Conservation (phyloP, 257 asterid species). For the Solanum tarapatanum region DNA sequence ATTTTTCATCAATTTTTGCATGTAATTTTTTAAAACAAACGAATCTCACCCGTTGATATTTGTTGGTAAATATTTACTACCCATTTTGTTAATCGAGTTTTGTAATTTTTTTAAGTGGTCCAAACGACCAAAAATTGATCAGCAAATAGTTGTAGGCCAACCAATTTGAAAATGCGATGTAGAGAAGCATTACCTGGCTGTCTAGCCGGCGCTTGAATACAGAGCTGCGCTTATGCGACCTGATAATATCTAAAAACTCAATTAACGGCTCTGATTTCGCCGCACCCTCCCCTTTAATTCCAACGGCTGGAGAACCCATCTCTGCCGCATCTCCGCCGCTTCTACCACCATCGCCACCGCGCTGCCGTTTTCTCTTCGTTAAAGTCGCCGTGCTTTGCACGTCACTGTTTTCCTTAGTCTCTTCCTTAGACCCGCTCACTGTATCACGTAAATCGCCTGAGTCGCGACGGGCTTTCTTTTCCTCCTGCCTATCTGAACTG, state of each 20-base stretch:
- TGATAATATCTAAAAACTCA: slow-evolving; percentile 18
- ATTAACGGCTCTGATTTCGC: slow-evolving; percentile 24
- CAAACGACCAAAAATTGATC: background rate
- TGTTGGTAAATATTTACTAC: background rate
- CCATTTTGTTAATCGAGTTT: background rate
- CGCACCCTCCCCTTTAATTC: slow-evolving; percentile 3
- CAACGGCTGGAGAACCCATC: background rate
- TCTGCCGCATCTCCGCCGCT: slow-evolving; percentile 1
- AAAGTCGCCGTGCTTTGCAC: slow-evolving; percentile 27
- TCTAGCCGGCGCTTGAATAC: slow-evolving; percentile 33
- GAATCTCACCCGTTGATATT: background rate
- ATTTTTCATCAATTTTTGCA: background rate
- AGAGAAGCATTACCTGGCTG: slow-evolving; percentile 29
- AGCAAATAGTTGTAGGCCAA: background rate
- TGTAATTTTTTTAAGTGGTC: background rate
- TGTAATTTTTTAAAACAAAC: background rate
- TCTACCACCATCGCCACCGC: background rate
- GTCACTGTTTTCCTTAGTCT: slow-evolving; percentile 23
- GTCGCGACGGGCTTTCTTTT: background rate
- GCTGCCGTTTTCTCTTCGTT: background rate
- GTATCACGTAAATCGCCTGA: slow-evolving; percentile 19
- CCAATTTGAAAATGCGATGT: slow-evolving; percentile 5
- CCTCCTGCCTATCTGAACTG: slow-evolving; percentile 24
- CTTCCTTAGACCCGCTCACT: slow-evolving; percentile 14
- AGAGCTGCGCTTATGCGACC: slow-evolving; percentile 25